These are phyloP conservation scores for Thuidium tamariscinum DNA, from an alignment of 225 moss, liverwort and hornwort species.

Conservation along the genomic window DNA sequence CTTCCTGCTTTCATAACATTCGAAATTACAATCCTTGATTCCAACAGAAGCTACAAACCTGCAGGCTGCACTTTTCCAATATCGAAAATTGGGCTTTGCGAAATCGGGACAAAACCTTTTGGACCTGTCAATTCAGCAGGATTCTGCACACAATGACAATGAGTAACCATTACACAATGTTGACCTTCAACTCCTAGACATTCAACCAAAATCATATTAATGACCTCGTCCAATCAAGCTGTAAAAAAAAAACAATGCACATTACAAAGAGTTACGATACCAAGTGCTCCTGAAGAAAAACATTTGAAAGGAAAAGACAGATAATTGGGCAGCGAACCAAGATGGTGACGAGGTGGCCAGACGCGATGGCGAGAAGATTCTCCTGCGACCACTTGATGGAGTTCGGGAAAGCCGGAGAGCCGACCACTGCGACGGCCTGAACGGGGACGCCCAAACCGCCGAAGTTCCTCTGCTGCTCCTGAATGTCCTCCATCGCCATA, in stretches of 20 bases:
- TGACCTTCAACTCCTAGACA: background rate
- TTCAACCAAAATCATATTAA: background rate
- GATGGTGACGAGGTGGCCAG: slow-evolving; percentile 94
- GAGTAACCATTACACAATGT: background rate
- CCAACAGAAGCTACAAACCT: slow-evolving; percentile 31
- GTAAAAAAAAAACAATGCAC: background rate
- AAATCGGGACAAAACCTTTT: slow-evolving; percentile 62
- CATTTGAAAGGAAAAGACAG: background rate
- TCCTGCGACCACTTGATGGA: slow-evolving; percentile 89
- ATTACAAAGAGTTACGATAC: background rate
- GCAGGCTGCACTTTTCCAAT: slow-evolving; percentile 59
- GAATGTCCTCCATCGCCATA: slow-evolving; percentile 1
- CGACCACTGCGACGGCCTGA: slow-evolving; percentile 69
- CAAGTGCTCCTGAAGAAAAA: background rate
- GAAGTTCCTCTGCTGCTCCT: slow-evolving; percentile 4
- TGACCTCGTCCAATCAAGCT: background rate
- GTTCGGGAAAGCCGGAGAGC: slow-evolving; percentile 69
- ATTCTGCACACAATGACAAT: slow-evolving; percentile 42
- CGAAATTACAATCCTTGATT: background rate
- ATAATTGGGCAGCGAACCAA: slow-evolving; percentile 22
- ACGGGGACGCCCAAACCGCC: slow-evolving; percentile 37
- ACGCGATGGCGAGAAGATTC: slow-evolving; percentile 76
- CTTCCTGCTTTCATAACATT: background rate
- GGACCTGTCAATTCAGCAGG: slow-evolving; percentile 80
- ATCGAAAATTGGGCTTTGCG: slow-evolving; percentile 55